phyloP scores from a whole-genome alignment of 176 grass and related monocot genomes.

The Secale cereale region DNA sequence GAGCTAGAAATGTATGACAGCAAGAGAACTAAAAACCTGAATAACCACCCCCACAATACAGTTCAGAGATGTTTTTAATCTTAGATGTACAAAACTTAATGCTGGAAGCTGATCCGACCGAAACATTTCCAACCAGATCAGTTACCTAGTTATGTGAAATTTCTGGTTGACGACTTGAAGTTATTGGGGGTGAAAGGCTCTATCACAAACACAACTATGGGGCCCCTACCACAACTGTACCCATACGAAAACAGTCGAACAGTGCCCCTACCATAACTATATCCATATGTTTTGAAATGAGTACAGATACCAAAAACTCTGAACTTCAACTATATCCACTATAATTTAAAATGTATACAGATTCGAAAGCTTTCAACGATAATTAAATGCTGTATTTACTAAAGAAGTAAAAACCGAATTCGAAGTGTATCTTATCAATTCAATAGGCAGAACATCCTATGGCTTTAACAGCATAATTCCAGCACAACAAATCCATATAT shows the following conservation, averaged over 20 bases:
- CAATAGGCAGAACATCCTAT: neutral
- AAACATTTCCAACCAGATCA: neutral
- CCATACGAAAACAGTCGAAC: neutral
- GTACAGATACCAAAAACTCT: neutral
- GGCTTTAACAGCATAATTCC: neutral
- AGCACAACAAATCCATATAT: neutral
- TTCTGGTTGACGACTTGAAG: neutral
- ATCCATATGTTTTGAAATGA: neutral
- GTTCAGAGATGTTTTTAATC: no score
- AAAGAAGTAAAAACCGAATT: neutral
- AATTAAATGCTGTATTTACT: neutral
- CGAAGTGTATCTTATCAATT: neutral
- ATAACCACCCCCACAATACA: neutral
- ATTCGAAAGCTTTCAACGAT: neutral
- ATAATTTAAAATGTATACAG: neutral
- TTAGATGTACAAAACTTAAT: neutral
- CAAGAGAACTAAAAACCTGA: neutral
- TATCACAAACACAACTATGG: neutral
- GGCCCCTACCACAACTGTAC: neutral
- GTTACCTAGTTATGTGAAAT: no score
- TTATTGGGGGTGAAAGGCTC: neutral
- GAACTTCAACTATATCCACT: neutral
- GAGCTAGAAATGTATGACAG: neutral
- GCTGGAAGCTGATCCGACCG: neutral
- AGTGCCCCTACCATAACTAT: neutral